Conservation (phyloP, 2,329 filamentous ascomycete genomes). For the Arachnopeziza araneosa region DNA sequence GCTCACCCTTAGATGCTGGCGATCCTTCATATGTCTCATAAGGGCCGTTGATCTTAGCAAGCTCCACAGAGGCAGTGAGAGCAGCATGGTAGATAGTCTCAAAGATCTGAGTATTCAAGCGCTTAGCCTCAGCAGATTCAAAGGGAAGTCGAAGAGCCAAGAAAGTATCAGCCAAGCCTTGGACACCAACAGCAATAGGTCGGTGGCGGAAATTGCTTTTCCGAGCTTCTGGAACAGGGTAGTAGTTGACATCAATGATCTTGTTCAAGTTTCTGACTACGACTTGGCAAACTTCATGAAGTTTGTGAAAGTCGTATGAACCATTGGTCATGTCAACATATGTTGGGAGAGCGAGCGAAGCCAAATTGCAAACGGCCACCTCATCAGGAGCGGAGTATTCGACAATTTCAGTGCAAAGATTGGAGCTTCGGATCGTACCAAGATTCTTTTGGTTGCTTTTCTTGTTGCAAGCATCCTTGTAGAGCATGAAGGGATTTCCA, state of each 20-base stretch:
- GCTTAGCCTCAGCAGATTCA: constrained; percentile 87
- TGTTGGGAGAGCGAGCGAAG: constrained; percentile 84
- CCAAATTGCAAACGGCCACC: constrained; percentile 97
- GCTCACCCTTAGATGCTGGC: constrained; percentile 87
- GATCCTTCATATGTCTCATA: constrained; percentile 92
- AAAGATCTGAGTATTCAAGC: constrained; percentile 97
- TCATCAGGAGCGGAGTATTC: constrained; percentile 97
- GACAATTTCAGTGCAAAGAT: constrained; percentile 97
- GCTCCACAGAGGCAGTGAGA: constrained; percentile 79
- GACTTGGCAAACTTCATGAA: constrained; percentile 89
- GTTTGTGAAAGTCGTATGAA: constrained; percentile 90
- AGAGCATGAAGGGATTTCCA: constrained; percentile 98
- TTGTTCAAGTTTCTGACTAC: constrained; percentile 95
- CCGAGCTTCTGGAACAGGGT: constrained; percentile 88
- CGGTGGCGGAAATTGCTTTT: constrained; percentile 98
- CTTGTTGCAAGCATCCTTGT: constrained; percentile 97
- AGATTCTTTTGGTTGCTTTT: constrained; percentile 99
- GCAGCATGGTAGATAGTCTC: constrained; percentile 99
- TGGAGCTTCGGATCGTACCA: constrained; percentile 96
- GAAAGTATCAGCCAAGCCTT: constrained; percentile 97
- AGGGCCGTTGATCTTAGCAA: constrained; percentile 76
- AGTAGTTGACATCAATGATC: constrained; percentile 98
- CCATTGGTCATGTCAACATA: constrained; percentile 84
- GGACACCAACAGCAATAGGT: constrained; percentile 93
- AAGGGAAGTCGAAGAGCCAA: constrained; percentile 94